A percentile compares a stretch with the other conserved stretches of the same genome.
These are phyloP conservation scores for Tetraselmis striata DNA, from an alignment of 139 green algal species.

Conservation along the genomic window DNA sequence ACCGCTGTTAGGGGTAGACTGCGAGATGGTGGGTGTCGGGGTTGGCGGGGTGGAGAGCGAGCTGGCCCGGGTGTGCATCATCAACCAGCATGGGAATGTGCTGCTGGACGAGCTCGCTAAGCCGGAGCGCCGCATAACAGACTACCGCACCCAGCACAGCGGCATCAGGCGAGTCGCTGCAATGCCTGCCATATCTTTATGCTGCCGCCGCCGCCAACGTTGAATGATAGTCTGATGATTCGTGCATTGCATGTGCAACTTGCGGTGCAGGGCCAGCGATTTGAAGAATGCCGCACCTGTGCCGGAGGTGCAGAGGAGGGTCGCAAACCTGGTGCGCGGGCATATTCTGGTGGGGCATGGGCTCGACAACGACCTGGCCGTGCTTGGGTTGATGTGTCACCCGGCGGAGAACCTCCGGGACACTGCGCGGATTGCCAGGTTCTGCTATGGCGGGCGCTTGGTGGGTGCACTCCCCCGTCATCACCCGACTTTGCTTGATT, in stretches of 20 bases:
- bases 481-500: too few species aligned
- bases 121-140: background rate
- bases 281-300: conserved; percentile 2
- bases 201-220: too few species aligned
- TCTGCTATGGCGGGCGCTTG: background rate
- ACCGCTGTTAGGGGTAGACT: conserved; percentile 9
- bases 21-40: conserved; percentile 15
- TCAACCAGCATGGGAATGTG: conserved; percentile 16
- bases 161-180: conserved; percentile 3
- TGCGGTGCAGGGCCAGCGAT: background rate
- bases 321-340: conserved; percentile 5
- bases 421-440: background rate
- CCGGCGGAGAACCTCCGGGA: conserved; percentile 6
- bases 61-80: conserved; percentile 8
- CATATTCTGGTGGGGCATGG: conserved; percentile 13
- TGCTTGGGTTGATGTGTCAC: background rate
- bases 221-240: too few species aligned
- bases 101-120: conserved; percentile 12
- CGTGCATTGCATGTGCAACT: too few species aligned
- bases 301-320: conserved; percentile 10
- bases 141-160: conserved; percentile 14
- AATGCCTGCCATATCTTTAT: too few species aligned
- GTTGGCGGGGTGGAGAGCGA: background rate
- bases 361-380: conserved; percentile 15
- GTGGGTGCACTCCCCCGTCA: background rate